Percentiles rank a stretch among this genome's conserved stretches.
Evolutionary conservation across 257 asterid genomes (phyloP).

Genomic region (Capsicum rhomboideum): DNA sequence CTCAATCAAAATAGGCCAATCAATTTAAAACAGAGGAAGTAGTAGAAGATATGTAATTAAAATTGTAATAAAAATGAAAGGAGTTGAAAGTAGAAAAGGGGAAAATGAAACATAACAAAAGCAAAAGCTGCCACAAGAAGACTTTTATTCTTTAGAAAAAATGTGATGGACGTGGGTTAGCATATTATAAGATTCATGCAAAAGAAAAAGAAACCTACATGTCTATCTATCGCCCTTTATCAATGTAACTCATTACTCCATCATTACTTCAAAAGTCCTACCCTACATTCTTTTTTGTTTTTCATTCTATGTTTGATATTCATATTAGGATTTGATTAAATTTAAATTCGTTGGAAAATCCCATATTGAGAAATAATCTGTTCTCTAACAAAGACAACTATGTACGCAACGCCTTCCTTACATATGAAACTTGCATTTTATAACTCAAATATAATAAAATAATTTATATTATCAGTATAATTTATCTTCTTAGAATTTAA

Average conservation of each 20-base stretch:
- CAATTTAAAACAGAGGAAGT: no score
- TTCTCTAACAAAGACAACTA: neutral
- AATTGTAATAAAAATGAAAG: neutral
- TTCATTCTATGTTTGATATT: neutral
- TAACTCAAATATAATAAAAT: neutral
- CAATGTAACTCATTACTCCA: conserved; percentile 8
- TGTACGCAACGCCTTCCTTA: neutral
- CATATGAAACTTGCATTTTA: neutral
- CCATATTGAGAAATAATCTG: neutral
- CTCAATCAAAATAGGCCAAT: no score
- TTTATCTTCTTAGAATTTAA: no score
- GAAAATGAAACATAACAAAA: conserved; percentile 28
- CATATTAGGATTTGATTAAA: accelerated
- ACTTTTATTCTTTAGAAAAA: conserved; percentile 34
- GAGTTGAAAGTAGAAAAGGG: conserved; percentile 2
- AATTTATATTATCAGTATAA: no score
- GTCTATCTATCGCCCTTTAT: neutral
- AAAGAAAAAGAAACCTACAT: conserved; percentile 34
- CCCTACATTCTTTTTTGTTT: neutral
- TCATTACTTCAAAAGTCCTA: neutral
- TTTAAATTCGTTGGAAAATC: accelerated
- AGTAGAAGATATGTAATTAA: neutral
- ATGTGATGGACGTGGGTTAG: conserved; percentile 42
- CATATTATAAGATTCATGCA: conserved; percentile 47
- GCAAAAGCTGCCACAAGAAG: conserved; percentile 72